Evolutionary conservation across 169 alveolate genomes (phyloP), one percentile per base, ranked within the genome.

Genomic region (Haemoproteus tartakovskyi): DNA sequence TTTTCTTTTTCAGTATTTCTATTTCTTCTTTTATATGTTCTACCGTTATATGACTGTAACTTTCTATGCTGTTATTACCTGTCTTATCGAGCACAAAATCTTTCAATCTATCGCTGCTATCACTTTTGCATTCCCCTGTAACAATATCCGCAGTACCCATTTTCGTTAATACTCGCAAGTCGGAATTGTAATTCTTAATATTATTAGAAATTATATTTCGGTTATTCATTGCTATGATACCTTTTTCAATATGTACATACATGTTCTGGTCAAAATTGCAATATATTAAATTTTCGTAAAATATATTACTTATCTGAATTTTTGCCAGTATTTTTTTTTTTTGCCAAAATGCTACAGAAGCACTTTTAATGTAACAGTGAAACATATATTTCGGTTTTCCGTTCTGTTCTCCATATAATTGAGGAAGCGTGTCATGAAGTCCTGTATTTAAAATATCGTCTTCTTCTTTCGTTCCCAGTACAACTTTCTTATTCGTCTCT

Each of bases 301-400:
- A 74, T 41, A 74, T 74, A 38, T 60, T 74, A 60, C 84, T 74
- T 8, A 74, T 61, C 51, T 74, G 84, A 18, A 74, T 74, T 56
- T 56, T 74, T 4, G 84, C 54, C 24, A 74, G 57, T 0, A 74
- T 74, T 26, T 74, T 74, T 16, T 60, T 48, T 40, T 74, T 74
- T 12, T 74, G 33, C 84, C 84, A 74, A 52, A 74, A 74, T 14
- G 84, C 74, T 12, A 74, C 38, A 8, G 84, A 74, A 9, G 84
- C 84, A 33, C 62, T 74, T 50, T 74, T 74, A 14, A 87, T 51
- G 41, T 78, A 67, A 41, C 87, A 79, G 26, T 79, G 74, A 62
- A 80, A 79, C 59, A 86, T 80, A 70, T 87, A 87, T 48, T 78
- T 74, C 11, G 60, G 83, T 37, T 81, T 74, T 2, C 85, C 52